These are phyloP conservation scores for Geotrichum bryndzae DNA, from an alignment of 1,139 yeast genomes.

Conservation along the genomic window DNA sequence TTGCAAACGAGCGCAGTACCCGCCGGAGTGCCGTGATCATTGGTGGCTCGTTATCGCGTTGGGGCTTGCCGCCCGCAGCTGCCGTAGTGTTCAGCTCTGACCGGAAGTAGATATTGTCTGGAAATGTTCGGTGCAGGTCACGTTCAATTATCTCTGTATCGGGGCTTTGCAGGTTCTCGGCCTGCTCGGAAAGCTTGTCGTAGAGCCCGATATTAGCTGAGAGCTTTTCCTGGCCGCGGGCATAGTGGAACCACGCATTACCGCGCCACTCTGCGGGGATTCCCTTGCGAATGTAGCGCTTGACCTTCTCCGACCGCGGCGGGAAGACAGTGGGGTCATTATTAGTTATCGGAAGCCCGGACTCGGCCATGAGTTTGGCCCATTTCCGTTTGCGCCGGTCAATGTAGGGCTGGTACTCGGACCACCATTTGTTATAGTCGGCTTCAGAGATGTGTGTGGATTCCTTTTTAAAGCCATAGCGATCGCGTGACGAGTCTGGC, in stretches of 20 bases:
- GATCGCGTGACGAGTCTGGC: conserved; percentile 42
- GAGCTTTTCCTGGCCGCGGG: conserved; percentile 77
- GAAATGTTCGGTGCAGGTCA: conserved; percentile 87
- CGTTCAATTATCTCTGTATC: conserved; percentile 91
- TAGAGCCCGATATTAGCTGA: conserved; percentile 68
- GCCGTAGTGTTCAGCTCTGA: conserved; percentile 26
- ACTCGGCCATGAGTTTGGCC: conserved; percentile 56
- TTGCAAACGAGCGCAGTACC: conserved; percentile 77
- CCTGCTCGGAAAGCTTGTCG: conserved; percentile 49
- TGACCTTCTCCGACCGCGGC: conserved; percentile 72
- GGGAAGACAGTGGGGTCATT: conserved; percentile 55
- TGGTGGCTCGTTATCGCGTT: conserved; percentile 44
- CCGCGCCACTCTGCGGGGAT: conserved; percentile 98
- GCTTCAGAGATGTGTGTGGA: conserved; percentile 46
- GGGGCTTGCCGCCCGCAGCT: background rate
- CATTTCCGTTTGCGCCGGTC: conserved; percentile 67
- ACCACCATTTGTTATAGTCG: conserved; percentile 74
- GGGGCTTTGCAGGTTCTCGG: conserved; percentile 41
- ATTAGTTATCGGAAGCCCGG: conserved; percentile 48
- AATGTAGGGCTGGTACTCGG: conserved; percentile 56
- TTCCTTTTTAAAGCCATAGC: conserved; percentile 79
- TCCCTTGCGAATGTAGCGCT: conserved; percentile 80
- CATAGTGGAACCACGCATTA: conserved; percentile 92
- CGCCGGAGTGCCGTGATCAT: conserved; percentile 69
- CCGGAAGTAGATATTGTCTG: conserved; percentile 78